Evolutionary conservation across 2,329 filamentous ascomycete species (phyloP).

Genomic region (Diaporthe ampelina): DNA sequence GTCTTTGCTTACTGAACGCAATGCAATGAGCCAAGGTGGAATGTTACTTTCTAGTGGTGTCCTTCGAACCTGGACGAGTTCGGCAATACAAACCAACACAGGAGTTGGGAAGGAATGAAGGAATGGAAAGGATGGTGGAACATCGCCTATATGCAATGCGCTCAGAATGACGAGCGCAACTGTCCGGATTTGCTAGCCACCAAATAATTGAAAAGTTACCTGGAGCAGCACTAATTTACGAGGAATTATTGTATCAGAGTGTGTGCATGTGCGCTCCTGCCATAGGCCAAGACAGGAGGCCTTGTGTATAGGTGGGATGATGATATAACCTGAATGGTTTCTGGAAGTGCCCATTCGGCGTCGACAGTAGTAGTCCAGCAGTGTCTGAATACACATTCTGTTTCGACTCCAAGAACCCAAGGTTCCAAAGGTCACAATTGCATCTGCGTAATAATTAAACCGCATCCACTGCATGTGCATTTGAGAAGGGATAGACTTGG

Average conservation of each 20-base stretch:
- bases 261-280: background rate
- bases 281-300: background rate
- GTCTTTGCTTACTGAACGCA: background rate
- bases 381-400: background rate
- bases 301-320: background rate
- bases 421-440: background rate
- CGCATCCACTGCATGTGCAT: background rate
- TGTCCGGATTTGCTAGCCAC: background rate
- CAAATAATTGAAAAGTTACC: background rate
- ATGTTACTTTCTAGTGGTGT: background rate
- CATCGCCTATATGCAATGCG: background rate
- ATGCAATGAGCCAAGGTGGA: background rate
- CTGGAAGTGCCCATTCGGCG: background rate
- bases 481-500: background rate
- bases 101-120: background rate
- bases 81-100: background rate
- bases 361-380: too few relatives aligned
- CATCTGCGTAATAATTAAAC: background rate
- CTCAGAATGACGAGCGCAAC: background rate
- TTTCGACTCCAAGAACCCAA: background rate
- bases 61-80: background rate
- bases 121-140: slow-evolving; percentile 1
- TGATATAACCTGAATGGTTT: background rate
- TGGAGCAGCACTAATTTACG: background rate
- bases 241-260: background rate